These are phyloP conservation scores for Cryptococcus amylolentus DNA, from an alignment of 1,284 basidiomycete species.

Conservation along the genomic window DNA sequence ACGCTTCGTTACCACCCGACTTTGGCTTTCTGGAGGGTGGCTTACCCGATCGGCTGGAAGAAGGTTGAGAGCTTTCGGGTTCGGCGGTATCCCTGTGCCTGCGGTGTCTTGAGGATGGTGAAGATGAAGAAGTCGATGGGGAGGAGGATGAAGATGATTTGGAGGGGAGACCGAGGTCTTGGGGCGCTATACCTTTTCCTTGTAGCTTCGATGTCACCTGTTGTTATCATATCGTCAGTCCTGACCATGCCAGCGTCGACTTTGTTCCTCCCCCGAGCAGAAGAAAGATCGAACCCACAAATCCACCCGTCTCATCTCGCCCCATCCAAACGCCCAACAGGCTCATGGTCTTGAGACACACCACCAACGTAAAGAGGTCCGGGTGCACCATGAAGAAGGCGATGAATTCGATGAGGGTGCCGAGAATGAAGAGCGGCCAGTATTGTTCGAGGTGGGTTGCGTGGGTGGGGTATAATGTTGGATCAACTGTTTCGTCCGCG, in stretches of 20 bases:
- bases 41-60: too few species aligned
- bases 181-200: neutral
- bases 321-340: constrained; percentile 23
- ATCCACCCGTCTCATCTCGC: constrained; percentile 16
- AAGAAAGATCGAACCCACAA: constrained; percentile 14
- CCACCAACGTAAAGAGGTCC: constrained; percentile 27
- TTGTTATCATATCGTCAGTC: neutral
- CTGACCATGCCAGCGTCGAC: neutral
- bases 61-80: neutral
- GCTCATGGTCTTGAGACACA: constrained; percentile 28
- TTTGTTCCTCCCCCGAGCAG: neutral
- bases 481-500: constrained; percentile 1
- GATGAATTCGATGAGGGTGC: constrained; percentile 15
- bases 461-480: constrained; percentile 1
- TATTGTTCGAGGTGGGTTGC: constrained; percentile 19
- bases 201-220: neutral
- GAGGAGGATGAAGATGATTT: neutral
- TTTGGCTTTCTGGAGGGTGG: neutral
- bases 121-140: neutral
- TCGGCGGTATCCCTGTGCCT: neutral
- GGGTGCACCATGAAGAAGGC: constrained; percentile 25
- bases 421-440: constrained; percentile 28
- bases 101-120: neutral
- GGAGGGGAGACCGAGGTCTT: neutral
- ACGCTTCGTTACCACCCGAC: too few species aligned